Base-by-base conservation (phyloP, 2,329 filamentous ascomycete species). In the Blastomyces silverae region DNA sequence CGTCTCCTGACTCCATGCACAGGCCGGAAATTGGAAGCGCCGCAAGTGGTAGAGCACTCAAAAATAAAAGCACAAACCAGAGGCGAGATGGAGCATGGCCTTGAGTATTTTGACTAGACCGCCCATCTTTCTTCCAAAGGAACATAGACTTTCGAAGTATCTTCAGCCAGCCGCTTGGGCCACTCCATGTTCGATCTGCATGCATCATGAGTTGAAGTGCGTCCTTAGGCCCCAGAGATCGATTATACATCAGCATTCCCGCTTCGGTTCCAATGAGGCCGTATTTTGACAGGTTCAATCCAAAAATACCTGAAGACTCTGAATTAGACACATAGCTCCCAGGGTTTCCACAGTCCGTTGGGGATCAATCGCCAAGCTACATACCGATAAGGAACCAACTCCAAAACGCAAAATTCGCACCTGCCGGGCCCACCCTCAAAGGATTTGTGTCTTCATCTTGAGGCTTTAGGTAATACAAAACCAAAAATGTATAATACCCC, bases 161-260 rank as follows among this genome's bases (percentile, higher is more conserved):
- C 42, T 62, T 62, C 5, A 50, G n/a, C 59, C 59, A 62, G 28
- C 59, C 59, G 13, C 44, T 50, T 5, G 59, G 59, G 15, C 59
- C 59, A 34, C 22, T 52, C 44, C 59, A 62, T 11, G 59, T 62
- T n/a, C 46, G 42, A n/a, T 62, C 59, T 15, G 59, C 59, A 52
- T 62, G 44, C 59, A 62, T 62, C 59, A 62, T 62, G 2, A 62
- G 31, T 31, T 62, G 59, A 20, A 62, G 42, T 6, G 44, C 59
- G 22, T 62, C 20, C 17, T 31, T 48, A 22, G 46, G 46, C 11
- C 22, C 59, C 25, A 62, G 44, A 7, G 37, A 37, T 50, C 15
- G 59, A 46, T 34, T 34, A 28, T 52, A 52, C 59, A 62, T 62
- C 59, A 62, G 25, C 22, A 62, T 62, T 62, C 42, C 59, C 22